These are phyloP conservation scores for Capsicum pubescens DNA, from an alignment of 257 asterid genomes.

Conservation along the genomic window DNA sequence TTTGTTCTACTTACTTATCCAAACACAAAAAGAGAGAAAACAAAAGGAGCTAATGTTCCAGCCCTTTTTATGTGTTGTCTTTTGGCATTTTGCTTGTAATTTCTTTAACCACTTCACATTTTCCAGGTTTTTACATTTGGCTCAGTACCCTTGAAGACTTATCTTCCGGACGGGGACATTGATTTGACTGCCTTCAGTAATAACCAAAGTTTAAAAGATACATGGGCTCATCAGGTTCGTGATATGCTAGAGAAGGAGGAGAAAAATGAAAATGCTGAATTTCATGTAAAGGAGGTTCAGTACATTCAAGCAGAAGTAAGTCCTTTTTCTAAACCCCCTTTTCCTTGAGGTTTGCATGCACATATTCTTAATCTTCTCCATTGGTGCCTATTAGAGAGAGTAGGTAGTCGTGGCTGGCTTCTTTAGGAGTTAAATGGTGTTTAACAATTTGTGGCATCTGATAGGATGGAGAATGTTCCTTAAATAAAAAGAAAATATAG, in stretches of 20 bases:
- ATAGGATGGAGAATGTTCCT: conserved; percentile 2
- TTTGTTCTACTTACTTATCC: conserved; percentile 10
- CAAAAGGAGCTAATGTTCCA: neutral
- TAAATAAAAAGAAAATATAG: neutral
- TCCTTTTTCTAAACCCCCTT: conserved; percentile 19
- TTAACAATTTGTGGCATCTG: neutral
- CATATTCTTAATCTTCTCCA: conserved; percentile 19
- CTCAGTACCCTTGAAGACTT: conserved; percentile 94
- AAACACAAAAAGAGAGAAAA: neutral
- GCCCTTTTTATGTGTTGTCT: conserved; percentile 15
- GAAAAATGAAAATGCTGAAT: conserved; percentile 89
- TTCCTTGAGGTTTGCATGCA: neutral
- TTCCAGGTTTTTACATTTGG: conserved; percentile 85
- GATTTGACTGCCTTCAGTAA: conserved; percentile 87
- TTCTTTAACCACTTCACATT: neutral
- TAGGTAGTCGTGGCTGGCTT: neutral
- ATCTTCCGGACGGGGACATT: conserved; percentile 92
- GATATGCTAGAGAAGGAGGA: conserved; percentile 90
- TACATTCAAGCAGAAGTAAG: conserved; percentile 97
- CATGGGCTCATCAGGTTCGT: conserved; percentile 91
- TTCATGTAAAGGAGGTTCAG: conserved; percentile 96
- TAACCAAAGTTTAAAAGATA: conserved; percentile 69
- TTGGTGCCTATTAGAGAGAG: neutral
- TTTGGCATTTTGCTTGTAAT: conserved; percentile 4
- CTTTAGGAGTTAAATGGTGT: neutral